These are phyloP conservation scores for Auricularia heimuer DNA, from an alignment of 768 basidiomycete genomes.

Conservation along the genomic window DNA sequence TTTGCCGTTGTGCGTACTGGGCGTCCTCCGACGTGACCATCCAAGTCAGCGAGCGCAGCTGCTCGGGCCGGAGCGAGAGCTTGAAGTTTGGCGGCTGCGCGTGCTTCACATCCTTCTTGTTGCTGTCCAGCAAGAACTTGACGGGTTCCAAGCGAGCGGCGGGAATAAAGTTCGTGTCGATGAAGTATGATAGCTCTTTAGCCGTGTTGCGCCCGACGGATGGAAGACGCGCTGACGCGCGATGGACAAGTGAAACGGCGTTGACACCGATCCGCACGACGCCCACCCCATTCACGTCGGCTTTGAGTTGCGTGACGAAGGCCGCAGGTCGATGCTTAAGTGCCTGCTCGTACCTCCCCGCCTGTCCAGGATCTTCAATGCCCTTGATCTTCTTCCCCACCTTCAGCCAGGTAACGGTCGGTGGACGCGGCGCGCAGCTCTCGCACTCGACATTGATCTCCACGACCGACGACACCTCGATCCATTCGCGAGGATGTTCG, in stretches of 20 bases:
- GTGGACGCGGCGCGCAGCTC: constrained; percentile 73
- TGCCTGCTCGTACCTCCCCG: constrained; percentile 80
- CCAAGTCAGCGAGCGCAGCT: constrained; percentile 85
- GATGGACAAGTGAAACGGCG: constrained; percentile 76
- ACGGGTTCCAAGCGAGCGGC: constrained; percentile 46
- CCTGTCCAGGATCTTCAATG: constrained; percentile 76
- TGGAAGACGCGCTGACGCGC: constrained; percentile 74
- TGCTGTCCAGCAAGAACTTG: constrained; percentile 65
- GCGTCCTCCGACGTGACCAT: constrained; percentile 73
- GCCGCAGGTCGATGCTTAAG: constrained; percentile 80
- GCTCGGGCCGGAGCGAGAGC: constrained; percentile 67
- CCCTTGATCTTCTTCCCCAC: constrained; percentile 52
- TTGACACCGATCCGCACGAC: constrained; percentile 81
- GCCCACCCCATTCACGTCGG: constrained; percentile 47
- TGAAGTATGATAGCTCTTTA: constrained; percentile 60
- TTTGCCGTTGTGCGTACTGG: constrained; percentile 34
- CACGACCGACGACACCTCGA: constrained; percentile 35
- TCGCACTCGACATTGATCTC: constrained; percentile 47
- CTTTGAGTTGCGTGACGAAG: constrained; percentile 76
- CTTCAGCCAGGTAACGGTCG: constrained; percentile 66
- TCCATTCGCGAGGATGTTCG: constrained; percentile 60
- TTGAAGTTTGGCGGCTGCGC: constrained; percentile 73
- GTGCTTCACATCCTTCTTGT: constrained; percentile 61
- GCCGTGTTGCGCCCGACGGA: constrained; percentile 35
- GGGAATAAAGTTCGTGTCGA: constrained; percentile 70